Base-by-base conservation (phyloP, 345 rosid genomes). In the Carallia brachiata region DNA sequence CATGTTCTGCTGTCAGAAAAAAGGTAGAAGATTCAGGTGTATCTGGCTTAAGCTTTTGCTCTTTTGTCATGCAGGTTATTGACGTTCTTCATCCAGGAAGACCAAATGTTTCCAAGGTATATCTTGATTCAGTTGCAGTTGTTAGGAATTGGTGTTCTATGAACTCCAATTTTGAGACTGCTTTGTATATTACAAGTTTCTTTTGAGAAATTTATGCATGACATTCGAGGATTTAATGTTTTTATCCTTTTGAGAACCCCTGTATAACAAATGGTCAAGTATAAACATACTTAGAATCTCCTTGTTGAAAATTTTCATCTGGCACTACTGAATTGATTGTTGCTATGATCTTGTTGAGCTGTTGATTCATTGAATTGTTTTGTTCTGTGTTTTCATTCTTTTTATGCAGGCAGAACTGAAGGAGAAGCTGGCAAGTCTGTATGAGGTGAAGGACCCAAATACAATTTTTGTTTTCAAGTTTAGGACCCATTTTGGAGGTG, bases 1-100 rank as follows among this genome's bases (percentile, higher is more conserved):
- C 5, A 6, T 30, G 0, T 50, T 36, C 12, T 61, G 50, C 16
- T 61, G 40, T 7, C 37, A 0, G 53, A 9, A 3, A 36, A 10
- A 10, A 6, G 4, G 3, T 30, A 27, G 60, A 56, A 30, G 31
- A 27, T 9, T 23, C 1, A 4, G 36, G 18, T 44, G 16, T 18
- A 31, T 16, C 44, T 59, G 67, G 34, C 30, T 18, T 32, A 39
- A n/a, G 30, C n/a, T n/a, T 4, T 36, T 23, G 6, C n/a, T 56
- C 5, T 8, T 59, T 6, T 53, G 18, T n/a, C 50, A 44, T 64
- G 69, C 85, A 94, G 98, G 80, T 94, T 23, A 89, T 94, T 67
- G 98, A 94, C 84, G 98, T 91, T 70, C 90, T 94, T 69, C 98
- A 94, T 78, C 98, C 98, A 0, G 97, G 98, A 8, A 82, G 95